A percentile compares a stretch with the other conserved stretches of the same genome.
Evolutionary conservation across 2,329 filamentous ascomycete species (phyloP).

Genomic region (Aspergillus thermomutatus): DNA sequence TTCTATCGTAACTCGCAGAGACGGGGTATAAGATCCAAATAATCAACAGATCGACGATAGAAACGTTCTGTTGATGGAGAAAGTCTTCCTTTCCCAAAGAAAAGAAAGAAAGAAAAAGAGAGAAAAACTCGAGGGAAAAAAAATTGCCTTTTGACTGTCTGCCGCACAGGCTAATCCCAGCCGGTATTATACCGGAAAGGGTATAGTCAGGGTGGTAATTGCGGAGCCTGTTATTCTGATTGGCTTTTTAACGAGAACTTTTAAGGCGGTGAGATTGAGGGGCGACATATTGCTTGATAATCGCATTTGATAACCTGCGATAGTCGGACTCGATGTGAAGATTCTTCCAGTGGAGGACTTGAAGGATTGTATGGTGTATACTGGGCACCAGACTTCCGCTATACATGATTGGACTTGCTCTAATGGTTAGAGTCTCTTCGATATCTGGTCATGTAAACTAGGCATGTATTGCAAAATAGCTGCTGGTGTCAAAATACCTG

Average conservation of each 20-base stretch:
- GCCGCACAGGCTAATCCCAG: constrained; percentile 20
- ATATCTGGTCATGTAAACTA: no score
- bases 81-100: constrained; percentile 57
- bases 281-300: constrained; percentile 10
- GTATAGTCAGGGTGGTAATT: constrained; percentile 20
- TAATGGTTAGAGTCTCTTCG: no score
- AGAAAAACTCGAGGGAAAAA: constrained; percentile 33
- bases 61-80: constrained; percentile 57
- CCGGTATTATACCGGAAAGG: constrained; percentile 15
- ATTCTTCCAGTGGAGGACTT: no score
- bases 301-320: neutral
- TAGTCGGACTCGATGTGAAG: neutral
- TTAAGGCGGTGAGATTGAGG: constrained; percentile 21
- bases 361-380: no score
- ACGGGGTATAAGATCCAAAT: constrained; percentile 20
- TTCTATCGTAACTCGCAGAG: constrained; percentile 23
- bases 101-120: constrained; percentile 45
- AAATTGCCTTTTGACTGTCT: constrained; percentile 28
- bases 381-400: no score
- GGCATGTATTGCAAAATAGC: no score
- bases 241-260: constrained; percentile 30
- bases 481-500: no score
- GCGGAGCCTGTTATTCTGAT: constrained; percentile 10
- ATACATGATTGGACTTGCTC: no score
- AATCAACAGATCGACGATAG: constrained; percentile 44